Evolutionary conservation across 768 basidiomycete species (phyloP), one percentile per base, ranked within the genome.

Genomic region (Jaapia argillacea): DNA sequence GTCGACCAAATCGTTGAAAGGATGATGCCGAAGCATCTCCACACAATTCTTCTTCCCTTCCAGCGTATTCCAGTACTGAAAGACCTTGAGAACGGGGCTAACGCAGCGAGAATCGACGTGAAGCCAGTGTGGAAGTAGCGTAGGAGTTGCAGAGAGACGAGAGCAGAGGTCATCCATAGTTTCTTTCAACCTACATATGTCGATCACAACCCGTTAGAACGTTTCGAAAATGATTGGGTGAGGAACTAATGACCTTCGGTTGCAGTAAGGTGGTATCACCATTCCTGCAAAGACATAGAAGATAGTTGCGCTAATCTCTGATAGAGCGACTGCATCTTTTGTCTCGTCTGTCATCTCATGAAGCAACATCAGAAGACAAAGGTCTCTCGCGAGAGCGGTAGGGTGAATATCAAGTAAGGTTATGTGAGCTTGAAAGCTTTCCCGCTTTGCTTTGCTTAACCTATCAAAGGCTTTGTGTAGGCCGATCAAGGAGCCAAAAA

Each of bases 321-420:
- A 44, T 4, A 47, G 43, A 5, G 36, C 42, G 10, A 31, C 26
- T 1, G 42, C 36, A 6, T 48, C 49, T 6, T n/a, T 36, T 6
- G 42, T 23, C 10, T 48, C 18, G 38, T 48, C 44, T n/a, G n/a
- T n/a, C 12, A 57, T 43, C 18, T 50, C 44, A 35, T 58, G 50
- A 28, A 61, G 25, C 21, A 60, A 47, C 42, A 49, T 43, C 16
- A 54, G 47, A 18, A 56, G 25, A 23, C 52, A 38, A 20, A 60
- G 49, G 22, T 55, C 53, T 6, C 56, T 50, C 3, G 54, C 58
- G 2, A 60, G 43, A 3, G 51, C 50, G 4, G 52, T 53, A 7
- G 53, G 53, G 38, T 60, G 57, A 4, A 55, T 51, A 37, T 59
- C 58, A 13, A 56, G 41, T 14, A 61, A 37, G 10, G 57, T 58